A percentile compares a stretch with the other conserved stretches of the same genome.
These are phyloP conservation scores for Stagonosporopsis rhizophila DNA, from an alignment of 2,329 filamentous ascomycete genomes.

Conservation along the genomic window DNA sequence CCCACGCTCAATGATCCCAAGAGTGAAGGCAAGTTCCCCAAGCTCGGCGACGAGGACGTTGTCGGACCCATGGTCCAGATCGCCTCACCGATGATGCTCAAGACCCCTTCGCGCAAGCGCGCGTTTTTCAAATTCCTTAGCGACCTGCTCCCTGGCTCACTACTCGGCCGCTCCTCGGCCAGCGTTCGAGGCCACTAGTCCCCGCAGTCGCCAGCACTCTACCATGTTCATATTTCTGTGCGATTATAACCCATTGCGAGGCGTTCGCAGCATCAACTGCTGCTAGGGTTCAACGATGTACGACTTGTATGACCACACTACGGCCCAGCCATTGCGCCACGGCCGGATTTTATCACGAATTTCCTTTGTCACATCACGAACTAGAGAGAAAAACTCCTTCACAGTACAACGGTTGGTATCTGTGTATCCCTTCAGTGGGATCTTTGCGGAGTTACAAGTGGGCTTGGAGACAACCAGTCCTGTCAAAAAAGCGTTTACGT, in stretches of 20 bases:
- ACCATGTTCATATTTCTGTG: slow-evolving; percentile 42
- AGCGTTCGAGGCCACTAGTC: slow-evolving; percentile 37
- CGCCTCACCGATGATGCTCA: slow-evolving; percentile 46
- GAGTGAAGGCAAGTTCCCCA: slow-evolving; percentile 82
- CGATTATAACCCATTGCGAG: slow-evolving; percentile 34
- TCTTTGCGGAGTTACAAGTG: slow-evolving; percentile 27
- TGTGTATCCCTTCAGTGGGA: slow-evolving; percentile 33
- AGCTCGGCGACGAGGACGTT: slow-evolving; percentile 88
- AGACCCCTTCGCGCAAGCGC: slow-evolving; percentile 47
- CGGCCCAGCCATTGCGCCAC: slow-evolving; percentile 40
- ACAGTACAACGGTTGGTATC: slow-evolving; percentile 22
- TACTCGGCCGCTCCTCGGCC: slow-evolving; percentile 42
- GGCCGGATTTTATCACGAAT: slow-evolving; percentile 47
- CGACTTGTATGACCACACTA: slow-evolving; percentile 47
- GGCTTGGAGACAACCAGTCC: slow-evolving; percentile 13
- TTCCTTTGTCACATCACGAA: slow-evolving; percentile 41
- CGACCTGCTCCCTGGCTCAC: slow-evolving; percentile 47
- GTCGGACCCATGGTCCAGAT: slow-evolving; percentile 83
- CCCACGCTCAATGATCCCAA: slow-evolving; percentile 72
- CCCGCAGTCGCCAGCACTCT: slow-evolving; percentile 10
- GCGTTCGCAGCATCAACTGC: slow-evolving; percentile 44
- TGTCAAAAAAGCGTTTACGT: slow-evolving; percentile 29
- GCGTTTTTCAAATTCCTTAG: slow-evolving; percentile 49
- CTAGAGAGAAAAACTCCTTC: slow-evolving; percentile 31
- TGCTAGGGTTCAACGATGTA: slow-evolving; percentile 45